Evolutionary conservation across 2,329 filamentous ascomycete genomes (phyloP).

Genomic region (Sporothrix brunneoviolacea): DNA sequence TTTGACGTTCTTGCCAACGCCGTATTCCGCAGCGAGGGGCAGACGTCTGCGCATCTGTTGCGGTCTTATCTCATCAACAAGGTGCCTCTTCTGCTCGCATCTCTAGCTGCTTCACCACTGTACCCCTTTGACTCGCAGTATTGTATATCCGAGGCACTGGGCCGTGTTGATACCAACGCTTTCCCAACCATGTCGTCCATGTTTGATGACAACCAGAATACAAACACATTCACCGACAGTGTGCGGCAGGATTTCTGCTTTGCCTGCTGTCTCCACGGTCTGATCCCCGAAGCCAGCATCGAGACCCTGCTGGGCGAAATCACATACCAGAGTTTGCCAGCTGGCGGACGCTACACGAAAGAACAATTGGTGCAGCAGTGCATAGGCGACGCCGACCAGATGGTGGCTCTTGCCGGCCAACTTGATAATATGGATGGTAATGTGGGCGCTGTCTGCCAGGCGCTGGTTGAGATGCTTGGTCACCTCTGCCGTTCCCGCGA

Average conservation of each 20-base stretch:
- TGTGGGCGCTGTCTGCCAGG: conserved; percentile 75
- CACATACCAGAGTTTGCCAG: conserved; percentile 70
- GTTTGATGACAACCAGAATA: conserved; percentile 53
- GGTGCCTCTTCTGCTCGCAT: conserved; percentile 47
- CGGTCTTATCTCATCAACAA: conserved; percentile 79
- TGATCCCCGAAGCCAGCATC: conserved; percentile 74
- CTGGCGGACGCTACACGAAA: conserved; percentile 67
- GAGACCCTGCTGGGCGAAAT: conserved; percentile 77
- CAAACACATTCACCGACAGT: conserved; percentile 51
- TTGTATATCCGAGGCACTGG: conserved; percentile 63
- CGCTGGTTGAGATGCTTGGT: conserved; percentile 64
- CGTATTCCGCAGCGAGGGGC: conserved; percentile 59
- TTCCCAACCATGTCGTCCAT: conserved; percentile 56
- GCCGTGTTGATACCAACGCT: conserved; percentile 73
- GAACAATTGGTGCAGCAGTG: conserved; percentile 75
- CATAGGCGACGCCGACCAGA: conserved; percentile 63
- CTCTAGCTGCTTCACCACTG: conserved; percentile 50
- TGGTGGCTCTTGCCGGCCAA: conserved; percentile 61
- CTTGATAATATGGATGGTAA: conserved; percentile 89
- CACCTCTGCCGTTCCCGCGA: conserved; percentile 66
- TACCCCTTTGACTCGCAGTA: conserved; percentile 69
- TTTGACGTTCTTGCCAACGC: conserved; percentile 88
- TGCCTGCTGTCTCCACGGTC: conserved; percentile 77
- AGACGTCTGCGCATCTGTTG: conserved; percentile 60
- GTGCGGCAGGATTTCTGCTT: conserved; percentile 73